Evolutionary conservation across 116 monocot species (phyloP).

Genomic region (Papilionanthe hybrid): DNA sequence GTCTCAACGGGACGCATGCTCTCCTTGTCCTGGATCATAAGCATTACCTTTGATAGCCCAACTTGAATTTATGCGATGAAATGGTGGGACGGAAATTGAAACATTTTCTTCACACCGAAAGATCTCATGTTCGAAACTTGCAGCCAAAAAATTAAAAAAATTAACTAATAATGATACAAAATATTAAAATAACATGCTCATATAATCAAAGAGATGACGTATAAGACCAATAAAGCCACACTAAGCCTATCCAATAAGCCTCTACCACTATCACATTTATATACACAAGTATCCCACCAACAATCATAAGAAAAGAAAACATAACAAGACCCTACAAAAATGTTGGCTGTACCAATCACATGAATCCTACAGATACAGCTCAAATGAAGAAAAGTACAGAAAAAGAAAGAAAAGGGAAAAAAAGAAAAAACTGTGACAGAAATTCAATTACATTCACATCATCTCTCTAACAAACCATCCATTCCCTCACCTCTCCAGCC

Average conservation of each 20-base stretch:
- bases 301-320: background rate
- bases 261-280: background rate
- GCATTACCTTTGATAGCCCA: too few species aligned
- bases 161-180: background rate
- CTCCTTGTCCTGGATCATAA: too few species aligned
- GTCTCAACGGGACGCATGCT: too few species aligned
- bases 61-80: too few species aligned
- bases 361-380: background rate
- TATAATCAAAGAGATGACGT: background rate
- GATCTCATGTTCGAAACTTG: too few species aligned
- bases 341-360: background rate
- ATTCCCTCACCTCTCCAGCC: constrained; percentile 17
- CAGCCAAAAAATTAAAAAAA: background rate
- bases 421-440: too few species aligned
- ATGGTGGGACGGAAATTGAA: background rate
- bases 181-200: background rate
- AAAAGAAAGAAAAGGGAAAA: too few species aligned
- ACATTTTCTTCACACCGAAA: too few species aligned
- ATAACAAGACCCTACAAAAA: constrained; percentile 7
- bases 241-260: background rate
- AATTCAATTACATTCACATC: background rate
- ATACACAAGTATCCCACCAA: background rate
- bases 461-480: background rate
- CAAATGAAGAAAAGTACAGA: background rate
- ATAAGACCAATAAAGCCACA: background rate